A percentile compares a stretch with the other conserved stretches of the same genome.
phyloP scores from a whole-genome alignment of 768 basidiomycete genomes.

The Crassisporium funariophilum region DNA sequence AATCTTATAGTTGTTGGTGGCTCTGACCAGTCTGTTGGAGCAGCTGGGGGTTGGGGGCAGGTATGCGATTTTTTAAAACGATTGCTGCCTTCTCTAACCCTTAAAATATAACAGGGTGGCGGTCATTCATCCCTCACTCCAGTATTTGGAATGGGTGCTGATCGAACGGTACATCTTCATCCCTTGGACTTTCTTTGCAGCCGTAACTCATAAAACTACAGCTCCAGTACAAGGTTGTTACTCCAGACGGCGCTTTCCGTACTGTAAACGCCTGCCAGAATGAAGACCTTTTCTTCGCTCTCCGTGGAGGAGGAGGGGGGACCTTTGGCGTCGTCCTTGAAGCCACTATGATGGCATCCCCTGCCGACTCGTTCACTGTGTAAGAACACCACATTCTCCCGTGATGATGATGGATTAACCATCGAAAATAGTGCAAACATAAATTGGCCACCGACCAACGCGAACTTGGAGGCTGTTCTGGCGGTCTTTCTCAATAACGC shows the following conservation, averaged over 20 bases:
- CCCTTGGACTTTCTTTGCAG: background rate
- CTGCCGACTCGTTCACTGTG: constrained; percentile 26
- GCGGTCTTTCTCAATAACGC: constrained; percentile 39
- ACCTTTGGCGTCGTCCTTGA: constrained; percentile 48
- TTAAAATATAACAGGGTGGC: constrained; percentile 33
- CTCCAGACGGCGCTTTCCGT: constrained; percentile 48
- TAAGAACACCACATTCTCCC: constrained; percentile 9
- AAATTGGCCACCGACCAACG: constrained; percentile 34
- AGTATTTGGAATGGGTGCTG: constrained; percentile 48
- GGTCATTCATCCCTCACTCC: constrained; percentile 47
- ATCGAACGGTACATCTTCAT: constrained; percentile 39
- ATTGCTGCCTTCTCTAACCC: background rate
- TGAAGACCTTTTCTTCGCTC: no score
- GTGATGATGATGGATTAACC: background rate
- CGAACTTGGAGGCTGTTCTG: constrained; percentile 32
- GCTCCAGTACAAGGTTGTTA: constrained; percentile 54
- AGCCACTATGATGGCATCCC: constrained; percentile 37
- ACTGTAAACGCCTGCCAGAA: constrained; percentile 51
- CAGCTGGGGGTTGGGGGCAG: constrained; percentile 47
- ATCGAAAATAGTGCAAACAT: constrained; percentile 31
- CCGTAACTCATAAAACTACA: constrained; percentile 11
- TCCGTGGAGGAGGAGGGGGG: constrained; percentile 50
- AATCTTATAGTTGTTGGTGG: constrained; percentile 50
- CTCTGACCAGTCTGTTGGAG: no score
- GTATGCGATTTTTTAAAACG: no score